A percentile compares a stretch with the other conserved stretches of the same genome.
Evolutionary conservation across 768 basidiomycete genomes (phyloP).

Genomic region (Leucosporidium creatinivorum): DNA sequence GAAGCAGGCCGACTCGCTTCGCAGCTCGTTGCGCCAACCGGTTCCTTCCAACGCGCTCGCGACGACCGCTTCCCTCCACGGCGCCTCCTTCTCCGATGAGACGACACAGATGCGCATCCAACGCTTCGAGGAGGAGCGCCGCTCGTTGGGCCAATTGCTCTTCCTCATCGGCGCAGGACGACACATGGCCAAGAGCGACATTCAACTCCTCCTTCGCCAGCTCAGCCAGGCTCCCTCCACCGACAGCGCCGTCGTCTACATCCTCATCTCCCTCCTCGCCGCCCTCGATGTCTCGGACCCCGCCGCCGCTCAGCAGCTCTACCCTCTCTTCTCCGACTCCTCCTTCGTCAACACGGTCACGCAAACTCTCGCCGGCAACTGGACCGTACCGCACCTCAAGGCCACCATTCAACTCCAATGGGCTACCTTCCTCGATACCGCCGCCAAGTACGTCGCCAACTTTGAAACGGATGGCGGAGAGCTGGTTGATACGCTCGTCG

Average conservation of each 20-base stretch:
- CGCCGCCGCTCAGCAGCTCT: constrained; percentile 44
- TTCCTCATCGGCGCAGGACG: constrained; percentile 31
- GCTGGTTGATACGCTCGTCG: constrained; percentile 67
- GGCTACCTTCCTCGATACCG: constrained; percentile 75
- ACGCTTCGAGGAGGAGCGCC: constrained; percentile 28
- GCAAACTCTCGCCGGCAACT: constrained; percentile 20
- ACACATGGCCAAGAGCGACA: constrained; percentile 14
- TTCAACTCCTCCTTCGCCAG: constrained; percentile 22
- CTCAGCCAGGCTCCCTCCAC: constrained; percentile 47
- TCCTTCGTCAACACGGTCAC: constrained; percentile 20
- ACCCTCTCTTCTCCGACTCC: constrained; percentile 22
- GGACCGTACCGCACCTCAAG: constrained; percentile 52
- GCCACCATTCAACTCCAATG: constrained; percentile 73
- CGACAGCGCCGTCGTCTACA: constrained; percentile 61
- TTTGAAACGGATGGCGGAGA: constrained; percentile 56
- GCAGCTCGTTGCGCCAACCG: neutral
- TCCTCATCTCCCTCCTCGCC: constrained; percentile 56
- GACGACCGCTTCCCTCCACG: constrained; percentile 12
- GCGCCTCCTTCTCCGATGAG: constrained; percentile 28
- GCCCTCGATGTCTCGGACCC: constrained; percentile 51
- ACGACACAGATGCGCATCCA: constrained; percentile 20
- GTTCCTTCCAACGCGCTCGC: constrained; percentile 8
- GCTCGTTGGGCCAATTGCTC: constrained; percentile 30
- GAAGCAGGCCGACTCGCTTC: constrained; percentile 23
- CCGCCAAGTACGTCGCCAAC: constrained; percentile 61